Evolutionary conservation across 495 filamentous ascomycete genomes (phyloP).

Genomic region (Neurospora cerealis): DNA sequence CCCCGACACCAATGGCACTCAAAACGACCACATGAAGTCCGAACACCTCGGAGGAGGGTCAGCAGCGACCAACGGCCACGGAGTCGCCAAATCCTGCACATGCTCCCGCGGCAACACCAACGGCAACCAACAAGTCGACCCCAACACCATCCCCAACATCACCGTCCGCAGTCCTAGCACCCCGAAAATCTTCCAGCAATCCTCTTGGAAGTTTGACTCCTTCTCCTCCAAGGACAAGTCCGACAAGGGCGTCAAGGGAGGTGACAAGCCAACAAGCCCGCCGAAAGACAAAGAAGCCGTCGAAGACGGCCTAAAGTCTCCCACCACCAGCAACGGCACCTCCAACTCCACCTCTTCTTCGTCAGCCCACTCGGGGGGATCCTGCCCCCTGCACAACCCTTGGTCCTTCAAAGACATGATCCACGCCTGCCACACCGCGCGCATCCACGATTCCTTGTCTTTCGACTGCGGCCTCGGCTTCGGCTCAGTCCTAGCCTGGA

Average conservation of each 20-base stretch:
- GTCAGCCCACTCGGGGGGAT: not conserved
- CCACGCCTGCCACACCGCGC: conserved; percentile 47
- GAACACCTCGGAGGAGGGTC: not conserved
- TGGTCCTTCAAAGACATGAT: conserved; percentile 48
- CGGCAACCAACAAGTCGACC: not conserved
- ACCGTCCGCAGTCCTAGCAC: conserved; percentile 23
- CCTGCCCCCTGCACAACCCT: not conserved
- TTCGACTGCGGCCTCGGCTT: conserved; percentile 53
- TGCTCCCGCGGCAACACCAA: not conserved
- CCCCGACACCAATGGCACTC: not conserved
- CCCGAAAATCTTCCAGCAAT: conserved; percentile 11
- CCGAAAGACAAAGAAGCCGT: not conserved
- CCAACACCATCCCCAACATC: conserved; percentile 23
- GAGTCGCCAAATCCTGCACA: not conserved
- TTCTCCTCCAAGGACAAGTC: not conserved
- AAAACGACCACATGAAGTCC: not conserved
- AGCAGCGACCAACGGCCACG: not conserved
- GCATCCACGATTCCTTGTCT: conserved; percentile 65
- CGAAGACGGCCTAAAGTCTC: not conserved
- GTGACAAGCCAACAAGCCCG: not conserved
- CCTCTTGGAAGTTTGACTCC: not conserved
- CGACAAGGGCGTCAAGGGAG: no score
- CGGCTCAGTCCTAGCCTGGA: conserved; percentile 60
- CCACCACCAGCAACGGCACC: not conserved
- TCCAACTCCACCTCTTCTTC: not conserved